Base-by-base conservation (phyloP, 2,329 filamentous ascomycete genomes). In the Ophiognomonia clavigignenti-juglandacearum region DNA sequence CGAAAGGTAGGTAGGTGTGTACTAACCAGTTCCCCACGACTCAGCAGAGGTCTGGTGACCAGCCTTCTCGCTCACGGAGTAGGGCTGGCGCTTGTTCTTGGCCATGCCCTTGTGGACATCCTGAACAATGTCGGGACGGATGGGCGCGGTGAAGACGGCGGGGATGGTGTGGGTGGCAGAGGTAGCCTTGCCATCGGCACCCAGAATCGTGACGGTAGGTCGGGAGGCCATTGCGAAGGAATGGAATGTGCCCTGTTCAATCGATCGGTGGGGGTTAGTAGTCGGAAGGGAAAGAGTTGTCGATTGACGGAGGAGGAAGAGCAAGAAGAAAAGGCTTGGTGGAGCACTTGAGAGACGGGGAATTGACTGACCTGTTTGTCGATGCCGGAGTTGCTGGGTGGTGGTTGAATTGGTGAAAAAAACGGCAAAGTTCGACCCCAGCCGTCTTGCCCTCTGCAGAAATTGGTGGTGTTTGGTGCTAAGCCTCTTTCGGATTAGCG, bases 21-120 rank as follows among this genome's bases (percentile, higher is more conserved):
- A 86, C 86, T 76, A 73, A 95, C 89, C 92, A 79, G 92, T 97
- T 85, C 92, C 92, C 93, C 93, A 98, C 62, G 95, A 98, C 83
- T 98, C 93, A 71, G 93, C 93, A 76, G 89, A 96, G 71, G 93
- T 98, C 82, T 98, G 93, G 80, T 98, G 93, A 80, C 93, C 93
- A 70, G 93, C 93, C 88, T 98, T 98, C 87, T 97, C 92, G 86
- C 90, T 96, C 82, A 98, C 93, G 68, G 93, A 84, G 75, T 98
- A 98, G 64, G 93, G 91, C 79, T 98, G 93, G 73, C 93, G 87
- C 86, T 95, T 96, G 86, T 98, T 98, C 89, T 98, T 98, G 72
- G 92, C 92, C 82, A 98, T 95, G 68, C 93, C 93, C 67, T 89
- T 95, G 86, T 98, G 93, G 67, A 97, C 86, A 74, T 91, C 86